Percentiles rank a stretch among this genome's conserved stretches.
Evolutionary conservation across 306 rosid species (phyloP).

Genomic region (Dalbergia cochinchinensis): DNA sequence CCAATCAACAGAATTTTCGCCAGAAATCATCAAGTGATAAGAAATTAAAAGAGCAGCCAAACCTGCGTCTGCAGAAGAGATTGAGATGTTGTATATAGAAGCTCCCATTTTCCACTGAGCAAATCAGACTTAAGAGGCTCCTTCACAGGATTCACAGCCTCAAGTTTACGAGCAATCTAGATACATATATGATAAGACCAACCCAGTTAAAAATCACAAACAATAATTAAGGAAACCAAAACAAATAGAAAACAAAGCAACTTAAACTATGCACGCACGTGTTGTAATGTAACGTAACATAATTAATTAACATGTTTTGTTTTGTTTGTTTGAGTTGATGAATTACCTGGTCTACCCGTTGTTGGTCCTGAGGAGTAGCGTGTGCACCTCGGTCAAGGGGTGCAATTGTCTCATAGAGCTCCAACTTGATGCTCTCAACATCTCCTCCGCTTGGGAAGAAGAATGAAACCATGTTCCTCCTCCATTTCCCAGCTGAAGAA

Average conservation of each 20-base stretch:
- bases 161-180: slow-evolving; percentile 84
- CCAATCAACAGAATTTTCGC: no score
- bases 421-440: slow-evolving; percentile 53
- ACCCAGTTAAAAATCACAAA: slow-evolving; percentile 20
- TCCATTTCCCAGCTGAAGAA: slow-evolving; percentile 47
- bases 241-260: slow-evolving; percentile 4
- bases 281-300: neutral
- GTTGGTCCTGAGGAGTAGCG: slow-evolving; percentile 51
- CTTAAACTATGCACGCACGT: neutral
- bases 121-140: slow-evolving; percentile 82
- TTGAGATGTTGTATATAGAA: slow-evolving; percentile 81
- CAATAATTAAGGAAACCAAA: neutral
- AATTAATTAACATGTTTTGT: neutral
- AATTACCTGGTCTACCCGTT: slow-evolving; percentile 56
- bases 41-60: neutral
- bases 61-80: slow-evolving; percentile 83
- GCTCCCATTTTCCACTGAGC: slow-evolving; percentile 97
- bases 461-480: slow-evolving; percentile 49
- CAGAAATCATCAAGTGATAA: no score
- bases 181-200: neutral
- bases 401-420: slow-evolving; percentile 46
- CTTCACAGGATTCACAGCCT: slow-evolving; percentile 65
- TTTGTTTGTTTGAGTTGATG: neutral
- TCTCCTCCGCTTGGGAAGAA: slow-evolving; percentile 49
- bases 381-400: slow-evolving; percentile 55